These are phyloP conservation scores for Cercospora brassicicola DNA, from an alignment of 2,329 filamentous ascomycete species.

Conservation along the genomic window DNA sequence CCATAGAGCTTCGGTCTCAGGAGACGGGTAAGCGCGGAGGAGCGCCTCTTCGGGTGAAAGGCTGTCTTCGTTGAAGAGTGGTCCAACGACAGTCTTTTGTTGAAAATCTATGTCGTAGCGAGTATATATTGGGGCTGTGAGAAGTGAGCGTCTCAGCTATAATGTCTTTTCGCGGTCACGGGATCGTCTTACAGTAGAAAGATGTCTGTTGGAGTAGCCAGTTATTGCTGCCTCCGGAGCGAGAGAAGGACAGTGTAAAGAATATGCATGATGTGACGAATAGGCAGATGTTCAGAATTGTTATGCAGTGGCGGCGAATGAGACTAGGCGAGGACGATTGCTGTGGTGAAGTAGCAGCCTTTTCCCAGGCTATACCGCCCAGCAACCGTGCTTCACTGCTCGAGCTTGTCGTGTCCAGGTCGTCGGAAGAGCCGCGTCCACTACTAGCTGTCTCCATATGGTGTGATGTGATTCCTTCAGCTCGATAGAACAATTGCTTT, in stretches of 20 bases:
- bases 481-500: neutral
- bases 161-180: too few relatives aligned
- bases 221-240: neutral
- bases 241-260: neutral
- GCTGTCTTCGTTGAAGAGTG: conserved; percentile 8
- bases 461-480: neutral
- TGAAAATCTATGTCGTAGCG: conserved; percentile 6
- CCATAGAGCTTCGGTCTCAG: conserved; percentile 1
- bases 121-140: too few relatives aligned
- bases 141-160: too few relatives aligned
- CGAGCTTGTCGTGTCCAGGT: neutral
- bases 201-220: neutral
- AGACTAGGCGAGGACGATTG: neutral
- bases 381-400: neutral
- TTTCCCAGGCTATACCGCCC: neutral
- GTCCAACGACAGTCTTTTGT: neutral
- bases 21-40: neutral
- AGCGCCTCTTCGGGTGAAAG: neutral
- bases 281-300: conserved; percentile 1
- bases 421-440: neutral
- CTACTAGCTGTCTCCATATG: neutral
- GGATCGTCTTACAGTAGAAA: conserved; percentile 10
- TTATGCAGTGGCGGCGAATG: neutral
- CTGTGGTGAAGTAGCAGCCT: neutral
- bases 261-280: neutral